Base-by-base conservation (phyloP, 805 yeast genomes). In the Saccharomycopsis sp. region DNA sequence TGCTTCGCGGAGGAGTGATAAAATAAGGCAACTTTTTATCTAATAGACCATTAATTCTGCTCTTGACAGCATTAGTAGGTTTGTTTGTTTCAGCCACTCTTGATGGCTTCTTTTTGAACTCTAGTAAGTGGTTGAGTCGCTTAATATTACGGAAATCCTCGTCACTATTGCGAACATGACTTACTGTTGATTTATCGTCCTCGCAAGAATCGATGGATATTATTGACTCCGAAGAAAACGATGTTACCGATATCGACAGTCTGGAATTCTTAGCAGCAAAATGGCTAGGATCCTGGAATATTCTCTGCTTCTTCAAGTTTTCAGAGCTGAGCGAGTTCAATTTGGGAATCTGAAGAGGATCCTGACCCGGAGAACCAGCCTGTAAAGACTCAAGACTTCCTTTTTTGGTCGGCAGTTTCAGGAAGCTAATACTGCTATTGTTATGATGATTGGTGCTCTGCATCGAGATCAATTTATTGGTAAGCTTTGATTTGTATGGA, bases 401-500 rank as follows among this genome's bases (percentile, higher is more conserved):
- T 7, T 49, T 8, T 17, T 44, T 44, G 5, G 23, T 20, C 17
- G 50, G 23, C 20, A 44, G 38, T 29, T 29, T 44, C 20, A 44
- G 20, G 9, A 20, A 17, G 50, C 23, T 49, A 44, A n/a, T 44
- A 22, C 56, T 57, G n/a, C n/a, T n/a, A 9, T 52, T 52, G 35
- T 22, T 38, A 22, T 38, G 47, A 22, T 19, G 5, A n/a, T 41
- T 17, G 52, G 9, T 17, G 22, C 22, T 17, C 19, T 44, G 22
- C 3, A 44, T 3, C 22, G 49, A 44, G 19, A 22, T 12, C 14
- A 60, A 44, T 23, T 52, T 57, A 23, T 47, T 57, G 12, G 63
- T 60, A 8, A 60, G 29, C 34, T 55, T 57, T 19, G 63, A 60
- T 19, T 55, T 57, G 15, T 23, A 19, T 14, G 63, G 63, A n/a